Evolutionary conservation across 2,329 filamentous ascomycete genomes (phyloP).

Genomic region (Periconia digitata): DNA sequence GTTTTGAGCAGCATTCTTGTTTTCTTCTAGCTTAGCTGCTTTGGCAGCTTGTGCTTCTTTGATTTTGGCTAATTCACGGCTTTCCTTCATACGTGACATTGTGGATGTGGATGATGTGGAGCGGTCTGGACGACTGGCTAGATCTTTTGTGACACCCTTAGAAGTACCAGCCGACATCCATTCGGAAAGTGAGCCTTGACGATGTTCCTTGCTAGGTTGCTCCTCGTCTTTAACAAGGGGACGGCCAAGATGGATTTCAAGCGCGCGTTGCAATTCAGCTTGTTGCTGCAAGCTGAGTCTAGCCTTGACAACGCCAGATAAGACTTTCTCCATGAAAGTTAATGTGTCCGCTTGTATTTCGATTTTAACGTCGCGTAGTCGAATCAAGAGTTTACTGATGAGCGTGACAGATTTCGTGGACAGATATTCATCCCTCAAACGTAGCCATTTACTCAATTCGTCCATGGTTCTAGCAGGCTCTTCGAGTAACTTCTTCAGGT

Average conservation of each 20-base stretch:
- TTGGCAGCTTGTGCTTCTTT: constrained; percentile 27
- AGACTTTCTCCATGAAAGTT: constrained; percentile 65
- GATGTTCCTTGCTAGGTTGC: constrained; percentile 35
- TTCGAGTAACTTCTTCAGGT: constrained; percentile 60
- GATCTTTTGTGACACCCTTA: constrained; percentile 6
- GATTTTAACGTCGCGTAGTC: constrained; percentile 76
- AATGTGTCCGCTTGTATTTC: constrained; percentile 65
- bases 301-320: constrained; percentile 68
- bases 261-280: constrained; percentile 70
- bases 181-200: constrained; percentile 44
- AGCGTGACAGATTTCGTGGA: constrained; percentile 80
- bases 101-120: constrained; percentile 28
- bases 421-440: constrained; percentile 84
- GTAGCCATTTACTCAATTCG: constrained; percentile 80
- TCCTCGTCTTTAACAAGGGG: constrained; percentile 37
- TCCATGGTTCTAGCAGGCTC: constrained; percentile 67
- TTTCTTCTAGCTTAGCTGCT: constrained; percentile 25
- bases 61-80: constrained; percentile 24
- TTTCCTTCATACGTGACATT: constrained; percentile 30
- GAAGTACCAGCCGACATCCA: constrained; percentile 41
- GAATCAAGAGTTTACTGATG: constrained; percentile 78
- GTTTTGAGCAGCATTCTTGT: constrained; percentile 28
- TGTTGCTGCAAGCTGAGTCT: constrained; percentile 82
- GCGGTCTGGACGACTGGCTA: background rate
- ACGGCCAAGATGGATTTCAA: constrained; percentile 56